phyloP scores from a whole-genome alignment of 805 yeast species.

The Yueomyces sinensis region DNA sequence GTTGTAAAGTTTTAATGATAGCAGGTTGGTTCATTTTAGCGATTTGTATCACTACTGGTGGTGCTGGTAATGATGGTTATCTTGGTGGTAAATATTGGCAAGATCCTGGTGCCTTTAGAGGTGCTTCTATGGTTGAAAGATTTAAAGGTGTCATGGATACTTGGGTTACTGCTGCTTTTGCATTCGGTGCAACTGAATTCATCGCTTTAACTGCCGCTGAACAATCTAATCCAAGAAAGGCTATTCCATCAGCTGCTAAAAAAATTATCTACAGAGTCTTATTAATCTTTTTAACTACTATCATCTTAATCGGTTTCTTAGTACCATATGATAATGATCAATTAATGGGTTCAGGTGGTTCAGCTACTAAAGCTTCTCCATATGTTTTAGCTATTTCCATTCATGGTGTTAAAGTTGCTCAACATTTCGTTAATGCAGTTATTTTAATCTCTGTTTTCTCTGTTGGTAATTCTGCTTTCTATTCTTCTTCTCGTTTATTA shows the following conservation, averaged over 20 bases:
- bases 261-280: slow-evolving; percentile 44
- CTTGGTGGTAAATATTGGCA: slow-evolving; percentile 40
- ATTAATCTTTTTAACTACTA: slow-evolving; percentile 35
- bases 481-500: slow-evolving; percentile 58
- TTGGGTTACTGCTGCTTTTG: slow-evolving; percentile 43
- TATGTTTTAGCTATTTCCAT: slow-evolving; percentile 48
- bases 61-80: slow-evolving; percentile 30
- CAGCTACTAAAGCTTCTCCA: slow-evolving; percentile 49
- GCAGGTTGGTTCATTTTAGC: slow-evolving; percentile 45
- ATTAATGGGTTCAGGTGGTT: slow-evolving; percentile 30
- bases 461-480: slow-evolving; percentile 66
- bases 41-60: slow-evolving; percentile 30
- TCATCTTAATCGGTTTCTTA: slow-evolving; percentile 35
- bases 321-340: slow-evolving; percentile 38
- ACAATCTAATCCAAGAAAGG: slow-evolving; percentile 38
- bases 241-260: slow-evolving; percentile 44
- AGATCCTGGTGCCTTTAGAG: slow-evolving; percentile 39
- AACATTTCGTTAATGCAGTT: slow-evolving; percentile 62
- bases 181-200: slow-evolving; percentile 50
- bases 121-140: slow-evolving; percentile 26
- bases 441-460: slow-evolving; percentile 59
- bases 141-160: slow-evolving; percentile 43
- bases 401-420: slow-evolving; percentile 52
- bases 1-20: slow-evolving; percentile 50
- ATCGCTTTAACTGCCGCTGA: slow-evolving; percentile 49